Percentiles rank a stretch among this genome's conserved stretches.
phyloP scores from a whole-genome alignment of 768 basidiomycete species.

The Naganishia friedmannii region DNA sequence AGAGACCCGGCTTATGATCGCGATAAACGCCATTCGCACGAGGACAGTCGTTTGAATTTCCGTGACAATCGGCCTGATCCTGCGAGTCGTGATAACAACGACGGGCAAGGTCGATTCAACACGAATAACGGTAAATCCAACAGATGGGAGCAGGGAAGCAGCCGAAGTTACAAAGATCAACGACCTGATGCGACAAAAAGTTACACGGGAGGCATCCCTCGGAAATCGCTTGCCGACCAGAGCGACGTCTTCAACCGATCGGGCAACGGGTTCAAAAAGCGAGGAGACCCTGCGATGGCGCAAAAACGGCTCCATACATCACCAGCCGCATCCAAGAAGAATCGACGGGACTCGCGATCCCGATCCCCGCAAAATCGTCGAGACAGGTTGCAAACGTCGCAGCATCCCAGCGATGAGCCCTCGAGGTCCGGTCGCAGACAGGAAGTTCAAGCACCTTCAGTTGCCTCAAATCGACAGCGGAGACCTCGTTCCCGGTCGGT shows the following conservation, averaged over 20 bases:
- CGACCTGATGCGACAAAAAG: background rate
- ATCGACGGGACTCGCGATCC: background rate
- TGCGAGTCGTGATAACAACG: no score
- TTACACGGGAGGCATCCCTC: background rate
- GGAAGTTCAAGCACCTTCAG: background rate
- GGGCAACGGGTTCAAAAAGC: background rate
- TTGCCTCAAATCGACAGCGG: background rate
- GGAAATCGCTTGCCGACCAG: background rate
- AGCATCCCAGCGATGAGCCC: no score
- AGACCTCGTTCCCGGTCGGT: slow-evolving; percentile 4
- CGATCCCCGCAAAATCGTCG: background rate
- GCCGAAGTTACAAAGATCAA: background rate
- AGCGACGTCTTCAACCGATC: background rate
- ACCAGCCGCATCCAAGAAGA: background rate
- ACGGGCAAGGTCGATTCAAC: background rate
- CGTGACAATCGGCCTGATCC: background rate
- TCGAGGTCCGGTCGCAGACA: background rate
- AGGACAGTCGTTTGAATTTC: background rate
- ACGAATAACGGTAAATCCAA: background rate
- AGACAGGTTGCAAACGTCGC: background rate
- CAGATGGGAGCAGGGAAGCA: background rate
- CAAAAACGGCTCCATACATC: background rate
- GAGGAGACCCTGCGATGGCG: background rate
- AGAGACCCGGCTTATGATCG: background rate
- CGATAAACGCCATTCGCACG: background rate